These are phyloP conservation scores for Verticillium zaregamsianum DNA, from an alignment of 2,329 filamentous ascomycete genomes.

Conservation along the genomic window DNA sequence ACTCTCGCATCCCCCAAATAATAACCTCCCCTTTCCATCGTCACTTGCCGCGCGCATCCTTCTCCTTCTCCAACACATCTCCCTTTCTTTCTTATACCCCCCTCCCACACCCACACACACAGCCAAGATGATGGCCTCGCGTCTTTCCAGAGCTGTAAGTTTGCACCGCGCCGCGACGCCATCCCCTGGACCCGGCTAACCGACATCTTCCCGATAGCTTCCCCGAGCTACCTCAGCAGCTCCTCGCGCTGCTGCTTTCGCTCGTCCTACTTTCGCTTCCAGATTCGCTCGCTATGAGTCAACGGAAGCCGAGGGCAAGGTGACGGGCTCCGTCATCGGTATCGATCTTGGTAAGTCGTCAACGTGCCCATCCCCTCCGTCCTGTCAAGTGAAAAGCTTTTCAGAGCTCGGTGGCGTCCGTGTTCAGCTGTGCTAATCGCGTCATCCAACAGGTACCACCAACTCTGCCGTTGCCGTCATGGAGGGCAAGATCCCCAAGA, in stretches of 20 bases:
- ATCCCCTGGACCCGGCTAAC: constrained; percentile 15
- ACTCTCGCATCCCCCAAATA: constrained; percentile 11
- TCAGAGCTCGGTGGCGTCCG: background rate
- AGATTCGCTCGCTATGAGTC: constrained; percentile 76
- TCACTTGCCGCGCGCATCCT: constrained; percentile 17
- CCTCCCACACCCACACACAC: constrained; percentile 3
- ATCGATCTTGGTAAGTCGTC: constrained; percentile 82
- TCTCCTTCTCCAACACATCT: constrained; percentile 7
- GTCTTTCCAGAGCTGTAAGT: constrained; percentile 73
- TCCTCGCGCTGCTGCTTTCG: constrained; percentile 61
- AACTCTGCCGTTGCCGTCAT: constrained; percentile 97
- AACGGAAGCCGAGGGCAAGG: constrained; percentile 67
- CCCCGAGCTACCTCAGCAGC: constrained; percentile 70
- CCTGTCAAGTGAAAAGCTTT: background rate
- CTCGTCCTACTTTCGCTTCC: constrained; percentile 67
- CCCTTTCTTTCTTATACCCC: constrained; percentile 18
- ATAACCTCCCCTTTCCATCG: constrained; percentile 14
- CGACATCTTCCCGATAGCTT: constrained; percentile 47
- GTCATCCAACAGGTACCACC: constrained; percentile 62
- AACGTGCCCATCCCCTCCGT: background rate
- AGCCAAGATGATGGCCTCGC: constrained; percentile 66
- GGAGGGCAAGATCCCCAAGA: constrained; percentile 93
- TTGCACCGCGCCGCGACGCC: background rate
- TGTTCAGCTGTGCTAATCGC: background rate
- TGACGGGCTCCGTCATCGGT: constrained; percentile 94